Percentiles rank a stretch among this genome's conserved stretches.
These are phyloP conservation scores for Phytophthora foliorum DNA, from an alignment of 352 stramenopile genomes.

Conservation along the genomic window DNA sequence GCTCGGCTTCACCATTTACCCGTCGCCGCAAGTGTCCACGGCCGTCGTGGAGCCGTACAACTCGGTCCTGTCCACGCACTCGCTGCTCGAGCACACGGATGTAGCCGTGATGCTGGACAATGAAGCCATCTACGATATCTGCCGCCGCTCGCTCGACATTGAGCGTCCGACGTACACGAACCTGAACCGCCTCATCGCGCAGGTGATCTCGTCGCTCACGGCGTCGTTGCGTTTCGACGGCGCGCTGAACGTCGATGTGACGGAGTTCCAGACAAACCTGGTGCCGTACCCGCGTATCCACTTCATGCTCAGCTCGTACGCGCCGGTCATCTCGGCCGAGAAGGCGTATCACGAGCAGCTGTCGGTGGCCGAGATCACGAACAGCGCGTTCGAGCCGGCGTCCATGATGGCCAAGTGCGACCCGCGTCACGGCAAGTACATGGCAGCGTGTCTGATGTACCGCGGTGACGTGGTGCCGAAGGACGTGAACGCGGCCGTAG, in stretches of 20 bases:
- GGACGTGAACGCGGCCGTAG: slow-evolving; percentile 95
- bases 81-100: slow-evolving; percentile 97
- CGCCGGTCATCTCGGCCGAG: slow-evolving; percentile 97
- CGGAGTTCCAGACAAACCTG: slow-evolving; percentile 98
- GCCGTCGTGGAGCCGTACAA: slow-evolving; percentile 99
- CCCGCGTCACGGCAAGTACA: slow-evolving; percentile 99
- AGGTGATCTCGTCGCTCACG: slow-evolving; percentile 96
- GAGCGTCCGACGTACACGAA: slow-evolving; percentile 96
- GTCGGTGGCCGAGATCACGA: slow-evolving; percentile 98
- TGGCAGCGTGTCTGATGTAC: slow-evolving; percentile 99
- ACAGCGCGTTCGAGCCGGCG: slow-evolving; percentile 97
- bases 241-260: slow-evolving; percentile 97
- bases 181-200: slow-evolving; percentile 96
- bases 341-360: slow-evolving; percentile 98
- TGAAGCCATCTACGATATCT: slow-evolving; percentile 44
- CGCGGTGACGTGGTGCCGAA: slow-evolving; percentile 95
- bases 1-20: slow-evolving; percentile 98
- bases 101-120: slow-evolving; percentile 65
- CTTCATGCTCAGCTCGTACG: slow-evolving; percentile 99
- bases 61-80: slow-evolving; percentile 96
- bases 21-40: slow-evolving; percentile 89
- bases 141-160: slow-evolving; percentile 77
- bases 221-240: slow-evolving; percentile 69
- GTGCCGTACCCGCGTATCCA: slow-evolving; percentile 99
- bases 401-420: slow-evolving; percentile 99